phyloP scores from a whole-genome alignment of 2,329 filamentous ascomycete genomes.

The Fusarium sp. region DNA sequence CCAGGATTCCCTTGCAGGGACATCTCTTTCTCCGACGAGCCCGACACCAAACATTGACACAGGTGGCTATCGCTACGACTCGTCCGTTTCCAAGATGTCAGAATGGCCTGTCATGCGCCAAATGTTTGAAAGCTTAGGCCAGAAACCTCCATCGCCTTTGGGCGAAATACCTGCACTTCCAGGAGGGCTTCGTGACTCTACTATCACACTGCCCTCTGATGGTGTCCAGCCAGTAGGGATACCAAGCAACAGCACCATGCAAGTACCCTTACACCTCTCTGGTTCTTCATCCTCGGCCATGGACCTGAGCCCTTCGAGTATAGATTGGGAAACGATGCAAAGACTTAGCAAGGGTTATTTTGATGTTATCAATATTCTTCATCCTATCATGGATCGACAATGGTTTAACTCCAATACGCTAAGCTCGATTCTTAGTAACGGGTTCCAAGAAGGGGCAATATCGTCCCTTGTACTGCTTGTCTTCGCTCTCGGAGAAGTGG shows the following conservation, averaged over 20 bases:
- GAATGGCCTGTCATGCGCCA: slow-evolving; percentile 48
- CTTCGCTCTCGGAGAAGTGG: slow-evolving; percentile 70
- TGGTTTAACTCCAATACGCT: slow-evolving; percentile 64
- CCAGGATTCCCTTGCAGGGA: slow-evolving; percentile 38
- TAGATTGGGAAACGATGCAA: slow-evolving; percentile 64
- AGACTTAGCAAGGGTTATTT: slow-evolving; percentile 68
- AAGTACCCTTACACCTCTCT: slow-evolving; percentile 40
- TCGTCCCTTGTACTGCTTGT: slow-evolving; percentile 69
- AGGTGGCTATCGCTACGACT: slow-evolving; percentile 48
- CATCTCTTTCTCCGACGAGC: slow-evolving; percentile 39
- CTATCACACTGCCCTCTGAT: slow-evolving; percentile 37
- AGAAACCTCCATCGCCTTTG: slow-evolving; percentile 38
- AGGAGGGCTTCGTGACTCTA: slow-evolving; percentile 42
- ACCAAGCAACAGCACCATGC: slow-evolving; percentile 33
- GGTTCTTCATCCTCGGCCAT: slow-evolving; percentile 22
- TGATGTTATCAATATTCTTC: slow-evolving; percentile 69
- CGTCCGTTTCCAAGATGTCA: slow-evolving; percentile 44
- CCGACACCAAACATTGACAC: slow-evolving; percentile 29
- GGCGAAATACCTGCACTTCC: slow-evolving; percentile 37
- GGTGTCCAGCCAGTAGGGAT: slow-evolving; percentile 41
- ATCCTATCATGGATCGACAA: slow-evolving; percentile 70
- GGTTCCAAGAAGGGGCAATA: slow-evolving; percentile 61
- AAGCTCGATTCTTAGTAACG: slow-evolving; percentile 56
- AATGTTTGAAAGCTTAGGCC: slow-evolving; percentile 44
- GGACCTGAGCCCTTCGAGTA: slow-evolving; percentile 35